Conservation (phyloP, 495 filamentous ascomycete genomes). For the Neurospora sp. region DNA sequence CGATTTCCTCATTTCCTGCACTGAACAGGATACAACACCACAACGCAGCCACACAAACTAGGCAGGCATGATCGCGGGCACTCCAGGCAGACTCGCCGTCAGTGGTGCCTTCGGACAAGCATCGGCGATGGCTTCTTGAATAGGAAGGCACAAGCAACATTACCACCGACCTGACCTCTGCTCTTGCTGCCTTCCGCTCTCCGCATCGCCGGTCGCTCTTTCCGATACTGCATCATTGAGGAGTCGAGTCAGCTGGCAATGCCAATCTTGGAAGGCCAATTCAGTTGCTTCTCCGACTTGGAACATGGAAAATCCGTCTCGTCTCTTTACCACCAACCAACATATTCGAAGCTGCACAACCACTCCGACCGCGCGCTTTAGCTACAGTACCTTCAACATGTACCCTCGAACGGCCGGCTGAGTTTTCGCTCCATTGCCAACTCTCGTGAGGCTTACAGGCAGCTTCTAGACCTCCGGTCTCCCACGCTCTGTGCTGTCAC, state of each 20-base stretch:
- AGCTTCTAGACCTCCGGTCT: not conserved
- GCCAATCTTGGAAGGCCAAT: not conserved
- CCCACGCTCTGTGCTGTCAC: not conserved
- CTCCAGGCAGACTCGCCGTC: not conserved
- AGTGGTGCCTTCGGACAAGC: not conserved
- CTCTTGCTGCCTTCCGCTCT: not conserved
- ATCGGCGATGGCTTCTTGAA: not conserved
- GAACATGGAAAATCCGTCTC: not conserved
- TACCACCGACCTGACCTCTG: not conserved
- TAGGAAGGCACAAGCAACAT: not conserved
- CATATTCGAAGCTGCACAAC: not conserved
- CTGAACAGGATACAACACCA: not conserved
- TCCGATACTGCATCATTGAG: not conserved
- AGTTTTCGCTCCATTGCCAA: not conserved
- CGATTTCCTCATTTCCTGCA: not conserved
- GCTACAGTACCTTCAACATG: not conserved
- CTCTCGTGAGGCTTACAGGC: not conserved
- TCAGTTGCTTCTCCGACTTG: not conserved
- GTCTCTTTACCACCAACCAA: not conserved
- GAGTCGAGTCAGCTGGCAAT: not conserved
- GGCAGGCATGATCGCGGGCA: not conserved
- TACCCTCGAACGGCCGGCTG: not conserved
- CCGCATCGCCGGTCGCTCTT: not conserved
- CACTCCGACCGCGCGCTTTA: not conserved
- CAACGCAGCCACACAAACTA: not conserved